Conservation (phyloP, 345 rosid species). For the Limnanthes douglasii region DNA sequence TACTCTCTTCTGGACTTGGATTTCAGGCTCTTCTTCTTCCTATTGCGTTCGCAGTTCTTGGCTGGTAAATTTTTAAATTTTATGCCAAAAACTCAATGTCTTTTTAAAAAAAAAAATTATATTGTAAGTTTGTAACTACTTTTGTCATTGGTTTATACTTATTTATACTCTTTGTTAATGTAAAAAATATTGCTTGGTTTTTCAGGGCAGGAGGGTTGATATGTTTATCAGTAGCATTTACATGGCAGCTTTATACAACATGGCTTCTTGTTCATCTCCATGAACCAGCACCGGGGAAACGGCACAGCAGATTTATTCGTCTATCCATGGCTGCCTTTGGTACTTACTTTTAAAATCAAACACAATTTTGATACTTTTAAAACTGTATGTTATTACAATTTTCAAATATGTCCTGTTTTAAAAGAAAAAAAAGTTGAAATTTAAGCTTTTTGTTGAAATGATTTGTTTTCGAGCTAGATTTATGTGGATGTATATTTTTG, state of each 20-base stretch:
- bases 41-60: conserved; percentile 68
- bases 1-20: conserved; percentile 79
- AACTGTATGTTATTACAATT: no score
- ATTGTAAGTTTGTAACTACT: no score
- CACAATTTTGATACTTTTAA: no score
- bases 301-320: conserved; percentile 60
- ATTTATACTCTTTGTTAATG: no score
- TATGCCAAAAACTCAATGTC: no score
- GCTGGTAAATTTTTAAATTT: conserved; percentile 64
- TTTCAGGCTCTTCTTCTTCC: conserved; percentile 83
- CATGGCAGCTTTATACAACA: conserved; percentile 73
- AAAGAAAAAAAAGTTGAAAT: no score
- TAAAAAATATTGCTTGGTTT: neutral
- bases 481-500: no score
- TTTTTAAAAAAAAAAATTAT: no score
- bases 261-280: conserved; percentile 72
- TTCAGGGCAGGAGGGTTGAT: conserved; percentile 69
- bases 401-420: neutral
- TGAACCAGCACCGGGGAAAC: conserved; percentile 40
- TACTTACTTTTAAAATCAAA: no score
- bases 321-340: conserved; percentile 52
- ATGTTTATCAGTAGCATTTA: conserved; percentile 32
- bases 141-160: no score
- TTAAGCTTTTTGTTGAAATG: no score
- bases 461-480: no score